Evolutionary conservation across 2,329 filamentous ascomycete genomes (phyloP).

Genomic region (Colletotrichum echinochloae): DNA sequence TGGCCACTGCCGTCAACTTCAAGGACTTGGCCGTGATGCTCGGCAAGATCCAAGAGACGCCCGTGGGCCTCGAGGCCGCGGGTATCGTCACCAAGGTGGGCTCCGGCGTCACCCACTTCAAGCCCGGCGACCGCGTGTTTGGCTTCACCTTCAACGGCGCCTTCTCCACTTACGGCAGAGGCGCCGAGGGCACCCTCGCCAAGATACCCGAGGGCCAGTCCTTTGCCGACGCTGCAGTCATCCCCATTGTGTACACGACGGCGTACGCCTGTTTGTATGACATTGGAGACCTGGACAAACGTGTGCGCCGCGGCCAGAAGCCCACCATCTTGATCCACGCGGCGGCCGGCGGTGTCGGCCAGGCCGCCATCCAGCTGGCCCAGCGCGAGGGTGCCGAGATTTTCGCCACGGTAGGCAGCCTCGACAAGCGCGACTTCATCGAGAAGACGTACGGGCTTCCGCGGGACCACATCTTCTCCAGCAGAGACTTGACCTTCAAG

Average conservation of each 20-base stretch:
- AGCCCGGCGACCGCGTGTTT: slow-evolving; percentile 47
- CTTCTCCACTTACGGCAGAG: slow-evolving; percentile 42
- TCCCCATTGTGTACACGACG: slow-evolving; percentile 52
- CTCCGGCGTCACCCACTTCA: slow-evolving; percentile 44
- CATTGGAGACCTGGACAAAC: slow-evolving; percentile 45
- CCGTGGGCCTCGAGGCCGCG: slow-evolving; percentile 48
- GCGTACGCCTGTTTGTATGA: slow-evolving; percentile 49
- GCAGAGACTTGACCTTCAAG: slow-evolving; percentile 45
- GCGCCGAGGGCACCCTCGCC: slow-evolving; percentile 37
- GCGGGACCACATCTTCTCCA: slow-evolving; percentile 49
- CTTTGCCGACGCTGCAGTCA: slow-evolving; percentile 52
- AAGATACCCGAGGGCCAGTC: slow-evolving; percentile 51
- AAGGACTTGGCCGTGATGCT: slow-evolving; percentile 44
- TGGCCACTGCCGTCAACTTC: slow-evolving; percentile 45
- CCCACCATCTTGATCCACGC: slow-evolving; percentile 53
- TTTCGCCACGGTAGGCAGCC: slow-evolving; percentile 54
- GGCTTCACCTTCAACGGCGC: slow-evolving; percentile 36
- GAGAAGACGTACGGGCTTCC: slow-evolving; percentile 53
- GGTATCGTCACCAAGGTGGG: slow-evolving; percentile 50
- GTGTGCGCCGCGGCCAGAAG: slow-evolving; percentile 42
- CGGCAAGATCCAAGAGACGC: slow-evolving; percentile 42
- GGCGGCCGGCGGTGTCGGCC: slow-evolving; percentile 53
- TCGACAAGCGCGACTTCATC: slow-evolving; percentile 53
- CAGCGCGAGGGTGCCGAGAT: slow-evolving; percentile 54
- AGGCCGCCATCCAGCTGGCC: slow-evolving; percentile 53